These are phyloP conservation scores for Pleurotus tuber-regium DNA, from an alignment of 768 basidiomycete genomes.

Conservation along the genomic window DNA sequence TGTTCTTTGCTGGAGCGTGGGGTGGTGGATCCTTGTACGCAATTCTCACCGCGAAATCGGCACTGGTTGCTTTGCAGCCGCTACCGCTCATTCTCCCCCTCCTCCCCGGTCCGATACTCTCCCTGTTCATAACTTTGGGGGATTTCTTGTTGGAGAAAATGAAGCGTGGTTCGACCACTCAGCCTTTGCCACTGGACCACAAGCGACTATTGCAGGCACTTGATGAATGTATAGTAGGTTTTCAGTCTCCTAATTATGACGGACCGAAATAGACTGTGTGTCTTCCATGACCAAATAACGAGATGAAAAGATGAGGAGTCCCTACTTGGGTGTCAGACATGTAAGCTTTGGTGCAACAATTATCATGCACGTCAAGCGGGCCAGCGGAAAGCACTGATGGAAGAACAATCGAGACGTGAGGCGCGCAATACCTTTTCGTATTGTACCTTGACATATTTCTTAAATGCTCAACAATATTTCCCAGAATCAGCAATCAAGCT, in stretches of 20 bases:
- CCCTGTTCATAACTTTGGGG: neutral
- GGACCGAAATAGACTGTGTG: neutral
- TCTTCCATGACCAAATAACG: no score
- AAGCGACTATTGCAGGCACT: neutral
- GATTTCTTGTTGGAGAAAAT: neutral
- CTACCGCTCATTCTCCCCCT: neutral
- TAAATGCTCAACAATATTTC: no score
- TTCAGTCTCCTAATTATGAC: neutral
- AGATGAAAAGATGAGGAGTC: no score
- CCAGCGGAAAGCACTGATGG: no score
- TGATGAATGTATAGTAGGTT: neutral
- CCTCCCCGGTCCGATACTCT: no score
- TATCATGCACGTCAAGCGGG: no score
- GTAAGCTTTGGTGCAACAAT: no score
- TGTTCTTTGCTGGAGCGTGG: neutral
- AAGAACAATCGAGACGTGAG: no score
- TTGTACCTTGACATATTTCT: no score
- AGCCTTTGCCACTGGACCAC: neutral
- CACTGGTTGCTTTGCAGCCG: neutral
- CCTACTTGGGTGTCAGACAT: no score
- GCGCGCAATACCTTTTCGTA: no score
- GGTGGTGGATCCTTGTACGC: neutral
- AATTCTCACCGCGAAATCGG: neutral
- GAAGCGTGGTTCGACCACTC: neutral
- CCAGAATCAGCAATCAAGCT: no score